Evolutionary conservation across 805 yeast genomes (phyloP), one percentile per base, ranked within the genome.

Genomic region (Candida chauliodis): DNA sequence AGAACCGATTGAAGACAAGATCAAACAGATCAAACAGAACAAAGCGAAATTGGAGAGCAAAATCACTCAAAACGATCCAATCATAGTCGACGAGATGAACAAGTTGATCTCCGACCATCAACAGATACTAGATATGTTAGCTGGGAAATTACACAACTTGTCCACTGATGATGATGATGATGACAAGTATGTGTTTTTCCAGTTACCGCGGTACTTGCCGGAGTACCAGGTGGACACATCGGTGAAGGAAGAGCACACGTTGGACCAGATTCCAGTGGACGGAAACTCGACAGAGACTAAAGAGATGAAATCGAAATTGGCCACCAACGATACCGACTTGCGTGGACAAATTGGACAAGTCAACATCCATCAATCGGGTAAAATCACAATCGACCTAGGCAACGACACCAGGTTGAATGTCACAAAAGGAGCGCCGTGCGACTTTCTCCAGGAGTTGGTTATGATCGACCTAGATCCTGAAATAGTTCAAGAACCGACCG

Each of bases 291-390:
- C n/a, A n/a, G 33, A 30, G 14, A 23, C 13, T 51, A 50, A 1
- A 26, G n/a, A 51, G 50, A 0, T 59, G 63, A 17, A 11, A 6
- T 40, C 36, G 6, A 11, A n/a, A 20, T 10, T 33, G 22, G 34
- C 37, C 9, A 26, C 28, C 7, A 37, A 35, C 17, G 22, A 24
- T 11, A 18, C 37, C 7, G 14, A 21, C 2, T 4, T 38, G 50
- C 47, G 46, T 8, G 96, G 96, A 1, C 69, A 69, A 38, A 70
- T 88, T 26, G 97, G 97, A 5, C 69, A 75, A 8, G 53, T 91
- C 23, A 76, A 91, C 39, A 69, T 81, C 32, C 96, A 90, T 57
- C 76, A 81, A 51, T 86, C 96, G 1, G 98, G 98, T 3, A 85
- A 76, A 54, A 58, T 88, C 15, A 72, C 95, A 3, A 73, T 90